Evolutionary conservation across 2,329 filamentous ascomycete genomes (phyloP).

Genomic region (Phyllosticta citriasiana): DNA sequence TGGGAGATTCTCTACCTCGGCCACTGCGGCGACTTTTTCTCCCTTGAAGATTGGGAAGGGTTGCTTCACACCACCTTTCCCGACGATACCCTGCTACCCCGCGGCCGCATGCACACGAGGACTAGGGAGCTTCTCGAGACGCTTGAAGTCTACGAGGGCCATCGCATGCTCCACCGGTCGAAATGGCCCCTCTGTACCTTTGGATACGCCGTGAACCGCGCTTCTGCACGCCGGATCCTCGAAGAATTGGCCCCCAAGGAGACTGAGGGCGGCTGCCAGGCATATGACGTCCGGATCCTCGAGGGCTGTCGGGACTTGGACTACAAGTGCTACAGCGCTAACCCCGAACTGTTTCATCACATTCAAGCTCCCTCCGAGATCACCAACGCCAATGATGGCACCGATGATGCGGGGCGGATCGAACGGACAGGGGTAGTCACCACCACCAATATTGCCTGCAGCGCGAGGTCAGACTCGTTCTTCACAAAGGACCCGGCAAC

Average conservation of each 20-base stretch:
- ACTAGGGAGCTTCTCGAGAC: constrained; percentile 20
- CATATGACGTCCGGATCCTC: constrained; percentile 31
- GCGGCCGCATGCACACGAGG: constrained; percentile 18
- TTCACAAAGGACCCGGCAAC: constrained; percentile 16
- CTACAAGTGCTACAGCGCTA: constrained; percentile 26
- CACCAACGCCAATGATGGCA: constrained; percentile 15
- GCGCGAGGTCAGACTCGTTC: constrained; percentile 19
- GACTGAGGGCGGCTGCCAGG: constrained; percentile 15
- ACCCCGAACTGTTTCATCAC: constrained; percentile 33
- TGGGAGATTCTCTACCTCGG: constrained; percentile 33
- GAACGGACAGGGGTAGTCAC: constrained; percentile 4
- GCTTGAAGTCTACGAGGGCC: constrained; percentile 18
- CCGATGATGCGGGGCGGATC: not conserved
- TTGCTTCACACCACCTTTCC: constrained; percentile 18
- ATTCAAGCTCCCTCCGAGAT: constrained; percentile 24
- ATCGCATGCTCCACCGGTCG: constrained; percentile 25
- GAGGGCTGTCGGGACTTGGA: constrained; percentile 28
- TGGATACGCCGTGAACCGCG: constrained; percentile 28
- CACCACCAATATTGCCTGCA: constrained; percentile 25
- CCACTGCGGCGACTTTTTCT: constrained; percentile 30
- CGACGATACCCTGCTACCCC: constrained; percentile 22
- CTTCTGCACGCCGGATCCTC: constrained; percentile 23
- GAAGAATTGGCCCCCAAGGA: constrained; percentile 13
- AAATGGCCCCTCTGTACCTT: constrained; percentile 32
- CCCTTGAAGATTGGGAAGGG: constrained; percentile 11